Evolutionary conservation across 805 yeast genomes (phyloP), one percentile per base, ranked within the genome.

Genomic region (Schwanniomyces polymorphus): DNA sequence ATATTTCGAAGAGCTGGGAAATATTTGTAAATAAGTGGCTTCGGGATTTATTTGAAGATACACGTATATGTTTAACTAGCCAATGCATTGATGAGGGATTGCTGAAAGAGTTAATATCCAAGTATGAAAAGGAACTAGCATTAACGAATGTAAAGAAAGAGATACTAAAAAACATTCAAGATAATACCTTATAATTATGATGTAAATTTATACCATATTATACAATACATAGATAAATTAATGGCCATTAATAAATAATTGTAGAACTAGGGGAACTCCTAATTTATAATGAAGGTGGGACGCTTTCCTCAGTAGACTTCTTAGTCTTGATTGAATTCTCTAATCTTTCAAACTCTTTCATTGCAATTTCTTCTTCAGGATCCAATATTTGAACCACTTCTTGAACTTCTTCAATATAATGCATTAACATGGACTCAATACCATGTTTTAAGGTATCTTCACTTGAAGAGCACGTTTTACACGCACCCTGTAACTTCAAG

Each of bases 341-440:
- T 44, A 91, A 77, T 66, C 88, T 88, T 59, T 88, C 92, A 65
- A 89, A 90, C 67, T 91, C 96, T 52, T 81, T 79, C 42, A 88
- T 64, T 1, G 96, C 92, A 34, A 90, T 78, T 64, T 85, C 92
- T 42, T 87, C 92, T 53, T 74, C 78, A 9, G 78, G 78, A 53
- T 89, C 96, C 44, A 86, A 71, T n/a, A 89, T 84, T 65, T 91
- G 97, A 59, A 85, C 84, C 17, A 94, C 97, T 38, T 86, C 87
- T 46, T 81, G 79, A 27, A 94, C 97, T 62, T 94, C 99, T 61
- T 95, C 99, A 33, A 95, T 92, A 64, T 94, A 94, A 68, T 92
- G 97, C 74, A 82, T 90, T 62, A 94, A 76, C 99, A 94, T 94
- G n/a, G 91, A 82, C 67, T 94, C 97, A 50, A 94, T 94, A 27